Conservation (phyloP, 179 eudicot genomes). For the Kewa caespitosa region DNA sequence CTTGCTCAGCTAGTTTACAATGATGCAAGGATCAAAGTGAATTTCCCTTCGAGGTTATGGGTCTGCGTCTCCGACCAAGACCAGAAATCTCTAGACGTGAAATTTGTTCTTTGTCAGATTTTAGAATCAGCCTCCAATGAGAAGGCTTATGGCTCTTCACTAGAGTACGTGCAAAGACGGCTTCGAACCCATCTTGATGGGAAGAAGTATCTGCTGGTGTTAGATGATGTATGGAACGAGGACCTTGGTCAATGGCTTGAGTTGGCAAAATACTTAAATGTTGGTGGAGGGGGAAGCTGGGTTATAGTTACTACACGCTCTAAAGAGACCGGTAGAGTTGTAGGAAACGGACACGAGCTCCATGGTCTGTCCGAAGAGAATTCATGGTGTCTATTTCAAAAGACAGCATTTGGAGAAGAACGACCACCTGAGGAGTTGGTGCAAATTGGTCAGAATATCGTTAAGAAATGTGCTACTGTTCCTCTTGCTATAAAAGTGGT, state of each 20-base stretch:
- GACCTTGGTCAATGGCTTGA: not conserved
- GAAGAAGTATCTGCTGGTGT: not conserved
- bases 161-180: not conserved
- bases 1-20: not conserved
- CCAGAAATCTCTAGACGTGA: not conserved
- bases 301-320: not conserved
- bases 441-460: constrained; percentile 24
- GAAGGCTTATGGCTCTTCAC: too few species aligned
- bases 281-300: not conserved
- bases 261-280: not conserved
- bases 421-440: not conserved
- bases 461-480: constrained; percentile 22
- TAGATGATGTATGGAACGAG: constrained; percentile 8
- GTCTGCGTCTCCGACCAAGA: not conserved
- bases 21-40: not conserved
- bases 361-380: not conserved
- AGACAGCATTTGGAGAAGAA: not conserved
- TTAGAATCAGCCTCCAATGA: not conserved
- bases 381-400: not conserved
- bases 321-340: not conserved
- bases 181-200: not conserved
- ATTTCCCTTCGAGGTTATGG: not conserved
- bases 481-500: constrained; percentile 34
- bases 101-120: not conserved
- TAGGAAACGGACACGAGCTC: not conserved